Evolutionary conservation across 148 eudicot species (phyloP).

Genomic region (Drosera capensis): DNA sequence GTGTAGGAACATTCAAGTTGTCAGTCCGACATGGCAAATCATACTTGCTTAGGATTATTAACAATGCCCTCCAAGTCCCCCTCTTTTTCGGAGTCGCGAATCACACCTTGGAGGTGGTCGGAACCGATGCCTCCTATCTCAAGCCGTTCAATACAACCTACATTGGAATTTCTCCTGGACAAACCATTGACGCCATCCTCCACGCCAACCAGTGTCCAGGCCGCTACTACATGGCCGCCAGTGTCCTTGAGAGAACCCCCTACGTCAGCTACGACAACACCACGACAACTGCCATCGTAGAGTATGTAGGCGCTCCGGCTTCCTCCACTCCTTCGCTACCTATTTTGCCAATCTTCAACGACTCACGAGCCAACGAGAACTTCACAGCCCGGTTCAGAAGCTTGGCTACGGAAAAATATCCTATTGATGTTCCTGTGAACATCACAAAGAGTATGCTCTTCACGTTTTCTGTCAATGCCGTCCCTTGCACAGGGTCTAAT

Average conservation of each 20-base stretch:
- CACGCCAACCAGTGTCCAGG: neutral
- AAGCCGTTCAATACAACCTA: neutral
- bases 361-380: neutral
- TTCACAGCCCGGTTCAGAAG: neutral
- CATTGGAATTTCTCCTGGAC: neutral
- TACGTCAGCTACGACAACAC: neutral
- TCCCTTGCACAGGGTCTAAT: constrained; percentile 9
- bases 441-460: neutral
- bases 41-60: neutral
- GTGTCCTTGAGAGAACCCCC: constrained; percentile 1
- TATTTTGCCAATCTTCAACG: neutral
- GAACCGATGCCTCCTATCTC: neutral
- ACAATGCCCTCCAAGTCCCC: neutral
- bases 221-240: constrained; percentile 4
- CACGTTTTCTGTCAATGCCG: constrained; percentile 12
- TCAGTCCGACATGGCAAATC: neutral
- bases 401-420: neutral
- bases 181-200: neutral
- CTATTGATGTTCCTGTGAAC: neutral
- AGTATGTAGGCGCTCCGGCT: neutral
- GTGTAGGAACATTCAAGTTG: neutral
- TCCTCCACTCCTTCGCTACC: neutral
- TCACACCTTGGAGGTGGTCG: neutral
- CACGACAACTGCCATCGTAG: constrained; percentile 1
- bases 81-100: constrained; percentile 1